Conservation (phyloP, 768 basidiomycete genomes). For the Boletus subcaerulescens region DNA sequence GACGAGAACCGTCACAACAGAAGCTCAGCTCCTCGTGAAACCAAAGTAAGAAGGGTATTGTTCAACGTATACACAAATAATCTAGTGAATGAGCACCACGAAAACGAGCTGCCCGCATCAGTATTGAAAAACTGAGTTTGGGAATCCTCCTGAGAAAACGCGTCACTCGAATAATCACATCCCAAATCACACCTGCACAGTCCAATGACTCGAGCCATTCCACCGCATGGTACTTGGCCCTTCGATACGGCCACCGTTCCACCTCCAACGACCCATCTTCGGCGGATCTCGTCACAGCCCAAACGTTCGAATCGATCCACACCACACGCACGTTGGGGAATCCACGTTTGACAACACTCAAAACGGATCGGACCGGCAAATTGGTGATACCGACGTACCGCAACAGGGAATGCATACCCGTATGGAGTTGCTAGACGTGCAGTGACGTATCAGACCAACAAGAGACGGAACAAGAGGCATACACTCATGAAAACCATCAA, state of each 20-base stretch:
- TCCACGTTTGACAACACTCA: slow-evolving; percentile 50
- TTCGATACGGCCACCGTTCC: slow-evolving; percentile 55
- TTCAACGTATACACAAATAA: too few relatives aligned
- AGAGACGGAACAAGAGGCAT: slow-evolving; percentile 1
- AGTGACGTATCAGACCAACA: background rate
- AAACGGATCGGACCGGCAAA: slow-evolving; percentile 38
- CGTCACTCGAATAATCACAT: too few relatives aligned
- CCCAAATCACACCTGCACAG: slow-evolving; percentile 54
- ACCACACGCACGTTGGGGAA: slow-evolving; percentile 62
- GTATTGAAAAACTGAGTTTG: too few relatives aligned
- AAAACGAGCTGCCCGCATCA: too few relatives aligned
- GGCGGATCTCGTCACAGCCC: slow-evolving; percentile 41
- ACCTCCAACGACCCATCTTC: slow-evolving; percentile 38
- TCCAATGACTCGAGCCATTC: slow-evolving; percentile 69
- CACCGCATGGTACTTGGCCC: slow-evolving; percentile 47
- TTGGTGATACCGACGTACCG: slow-evolving; percentile 57
- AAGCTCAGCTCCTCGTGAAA: too few relatives aligned
- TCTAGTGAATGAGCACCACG: too few relatives aligned
- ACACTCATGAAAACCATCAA: slow-evolving; percentile 42
- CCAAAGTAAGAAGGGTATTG: too few relatives aligned
- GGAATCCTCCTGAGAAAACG: too few relatives aligned
- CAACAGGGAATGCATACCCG: slow-evolving; percentile 51
- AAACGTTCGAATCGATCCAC: slow-evolving; percentile 51
- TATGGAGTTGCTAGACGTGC: slow-evolving; percentile 51
- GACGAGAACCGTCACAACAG: too few relatives aligned